These are phyloP conservation scores for Brassica carinata DNA, from an alignment of 345 rosid genomes.

Conservation along the genomic window DNA sequence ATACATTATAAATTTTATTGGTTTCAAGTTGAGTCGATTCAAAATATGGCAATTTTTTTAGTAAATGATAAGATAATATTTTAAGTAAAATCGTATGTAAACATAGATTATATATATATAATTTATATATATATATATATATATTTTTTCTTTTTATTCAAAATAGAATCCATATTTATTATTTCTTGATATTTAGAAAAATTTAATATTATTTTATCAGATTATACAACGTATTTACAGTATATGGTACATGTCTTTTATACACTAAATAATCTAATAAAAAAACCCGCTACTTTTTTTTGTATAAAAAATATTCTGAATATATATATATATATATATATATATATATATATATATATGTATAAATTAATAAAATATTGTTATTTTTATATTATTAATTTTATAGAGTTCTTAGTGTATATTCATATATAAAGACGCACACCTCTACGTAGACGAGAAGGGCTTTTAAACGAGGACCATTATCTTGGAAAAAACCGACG, in stretches of 20 bases:
- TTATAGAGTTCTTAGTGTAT: neutral
- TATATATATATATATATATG: too few species aligned
- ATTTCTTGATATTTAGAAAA: neutral
- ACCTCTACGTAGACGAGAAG: constrained; percentile 55
- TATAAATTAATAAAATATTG: neutral
- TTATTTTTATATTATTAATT: neutral
- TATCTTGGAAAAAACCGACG: constrained; percentile 41
- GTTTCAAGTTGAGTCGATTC: neutral
- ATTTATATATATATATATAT: neutral
- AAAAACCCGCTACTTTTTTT: neutral
- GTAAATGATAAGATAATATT: neutral
- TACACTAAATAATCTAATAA: neutral
- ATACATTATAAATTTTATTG: neutral
- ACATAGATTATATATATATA: neutral
- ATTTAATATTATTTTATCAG: neutral
- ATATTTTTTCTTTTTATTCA: neutral
- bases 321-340: neutral
- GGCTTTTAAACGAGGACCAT: constrained; percentile 42
- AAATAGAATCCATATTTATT: neutral
- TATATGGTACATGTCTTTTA: neutral
- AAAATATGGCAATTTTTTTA: neutral
- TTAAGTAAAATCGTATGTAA: neutral
- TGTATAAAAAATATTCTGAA: neutral
- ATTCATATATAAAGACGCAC: neutral
- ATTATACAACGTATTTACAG: neutral